Evolutionary conservation across 495 filamentous ascomycete genomes (phyloP), one percentile per base, ranked within the genome.

Genomic region (Neurospora cerealis): DNA sequence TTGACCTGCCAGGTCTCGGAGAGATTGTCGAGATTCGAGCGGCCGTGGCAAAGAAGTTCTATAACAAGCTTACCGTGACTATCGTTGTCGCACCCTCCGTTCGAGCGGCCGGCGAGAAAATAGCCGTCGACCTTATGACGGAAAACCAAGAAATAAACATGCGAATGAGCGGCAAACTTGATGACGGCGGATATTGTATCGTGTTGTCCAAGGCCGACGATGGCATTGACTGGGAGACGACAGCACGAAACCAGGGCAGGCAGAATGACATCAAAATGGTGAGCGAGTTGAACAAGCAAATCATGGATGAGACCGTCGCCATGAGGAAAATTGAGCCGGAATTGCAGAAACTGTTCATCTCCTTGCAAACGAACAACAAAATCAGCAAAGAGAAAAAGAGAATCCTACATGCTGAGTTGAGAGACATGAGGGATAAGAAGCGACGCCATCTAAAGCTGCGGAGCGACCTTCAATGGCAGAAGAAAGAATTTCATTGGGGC

Each of bases 121-220:
- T 77, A 3, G 75, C 66, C 4, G 73, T 76, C 8, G 10, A 34
- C n/a, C 44, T 81, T 6, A 79, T 80, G 73, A 60, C 72, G 0
- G 74, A 74, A 8, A 72, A 78, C 54, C 78, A 80, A 6, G 78
- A 80, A 66, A 38, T 80, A 8, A 54, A 39, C 5, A 73, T 81
- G 75, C 74, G 73, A n/a, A 77, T 81, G 75, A 72, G 75, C 34
- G 77, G 77, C 5, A 78, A 77, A 48, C 75, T 78, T 28, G 69
- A 79, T 19, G 32, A 60, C n/a, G 46, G 74, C 4, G 41, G 72
- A 2, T 81, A 75, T 38, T 77, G 78, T 44, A 69, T 81, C 0
- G 77, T 77, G 21, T 9, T 79, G 2, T 77, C 79, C 4, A 79
- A 81, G 54, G 73, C 74, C 1, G 79, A 80, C 37, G 73, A 77